Percentiles rank a stretch among this genome's conserved stretches.
Evolutionary conservation across 2,329 filamentous ascomycete species (phyloP).

Genomic region (Alternaria dauci): DNA sequence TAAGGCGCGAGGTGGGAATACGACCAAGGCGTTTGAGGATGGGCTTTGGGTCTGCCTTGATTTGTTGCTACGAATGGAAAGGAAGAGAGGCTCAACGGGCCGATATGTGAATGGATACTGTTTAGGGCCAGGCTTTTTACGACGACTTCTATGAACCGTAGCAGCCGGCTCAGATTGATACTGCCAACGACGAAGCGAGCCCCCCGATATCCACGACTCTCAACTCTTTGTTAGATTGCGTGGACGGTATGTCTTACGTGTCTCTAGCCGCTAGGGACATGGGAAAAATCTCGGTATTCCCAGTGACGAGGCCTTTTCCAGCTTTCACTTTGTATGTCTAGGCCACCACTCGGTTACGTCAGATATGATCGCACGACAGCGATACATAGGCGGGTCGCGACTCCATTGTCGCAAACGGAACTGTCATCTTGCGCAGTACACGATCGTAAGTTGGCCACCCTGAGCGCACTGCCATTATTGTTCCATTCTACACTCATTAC

Average conservation of each 20-base stretch:
- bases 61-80: slow-evolving; percentile 63
- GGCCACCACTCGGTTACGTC: not conserved
- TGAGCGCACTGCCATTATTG: not conserved
- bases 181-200: not conserved
- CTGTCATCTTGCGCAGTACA: not conserved
- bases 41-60: slow-evolving; percentile 71
- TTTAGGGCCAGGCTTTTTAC: not conserved
- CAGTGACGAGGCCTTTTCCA: not conserved
- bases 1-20: slow-evolving; percentile 58
- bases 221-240: not conserved
- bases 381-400: not conserved
- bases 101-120: not conserved
- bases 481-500: not conserved
- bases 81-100: too few species aligned
- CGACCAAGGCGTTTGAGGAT: slow-evolving; percentile 59
- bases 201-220: not conserved
- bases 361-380: not conserved
- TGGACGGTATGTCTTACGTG: not conserved
- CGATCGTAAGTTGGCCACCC: not conserved
- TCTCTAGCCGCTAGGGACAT: not conserved
- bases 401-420: not conserved
- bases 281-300: not conserved
- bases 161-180: not conserved
- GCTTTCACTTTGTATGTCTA: not conserved
- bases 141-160: not conserved